Percentiles rank a stretch among this genome's conserved stretches.
Conservation (phyloP, 768 basidiomycete genomes). For the Leccinum pellstonianum region DNA sequence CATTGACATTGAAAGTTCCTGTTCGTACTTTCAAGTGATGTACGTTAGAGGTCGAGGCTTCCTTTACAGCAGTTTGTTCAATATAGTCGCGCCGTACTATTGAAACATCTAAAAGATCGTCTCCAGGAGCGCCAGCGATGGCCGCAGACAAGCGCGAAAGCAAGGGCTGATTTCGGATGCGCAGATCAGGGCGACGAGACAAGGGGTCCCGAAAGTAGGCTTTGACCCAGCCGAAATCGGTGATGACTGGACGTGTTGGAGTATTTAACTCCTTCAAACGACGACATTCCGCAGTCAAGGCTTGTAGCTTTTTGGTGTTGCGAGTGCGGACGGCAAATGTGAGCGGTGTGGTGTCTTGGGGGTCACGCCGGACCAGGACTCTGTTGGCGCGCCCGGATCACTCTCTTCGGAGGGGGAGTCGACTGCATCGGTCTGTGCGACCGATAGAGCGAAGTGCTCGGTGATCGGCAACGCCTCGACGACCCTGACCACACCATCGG, state of each 20-base stretch:
- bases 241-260: neutral
- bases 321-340: constrained; percentile 42
- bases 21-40: constrained; percentile 45
- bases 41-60: constrained; percentile 24
- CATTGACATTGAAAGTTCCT: constrained; percentile 87
- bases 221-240: constrained; percentile 23
- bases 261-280: constrained; percentile 48
- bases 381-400: constrained; percentile 31
- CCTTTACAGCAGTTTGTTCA: constrained; percentile 39
- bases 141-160: constrained; percentile 56
- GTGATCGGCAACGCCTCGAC: constrained; percentile 47
- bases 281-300: constrained; percentile 54
- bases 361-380: constrained; percentile 32
- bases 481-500: constrained; percentile 1
- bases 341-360: constrained; percentile 43
- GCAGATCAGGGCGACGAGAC: constrained; percentile 45
- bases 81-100: constrained; percentile 68
- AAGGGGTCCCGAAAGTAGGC: constrained; percentile 9
- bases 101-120: constrained; percentile 58
- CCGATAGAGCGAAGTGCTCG: constrained; percentile 49
- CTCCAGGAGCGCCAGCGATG: constrained; percentile 58
- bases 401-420: constrained; percentile 32
- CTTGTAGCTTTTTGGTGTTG: constrained; percentile 47
- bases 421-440: constrained; percentile 52
- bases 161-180: constrained; percentile 46